These are phyloP conservation scores for Phytophthora sp. DNA, from an alignment of 352 stramenopile species.

Conservation along the genomic window DNA sequence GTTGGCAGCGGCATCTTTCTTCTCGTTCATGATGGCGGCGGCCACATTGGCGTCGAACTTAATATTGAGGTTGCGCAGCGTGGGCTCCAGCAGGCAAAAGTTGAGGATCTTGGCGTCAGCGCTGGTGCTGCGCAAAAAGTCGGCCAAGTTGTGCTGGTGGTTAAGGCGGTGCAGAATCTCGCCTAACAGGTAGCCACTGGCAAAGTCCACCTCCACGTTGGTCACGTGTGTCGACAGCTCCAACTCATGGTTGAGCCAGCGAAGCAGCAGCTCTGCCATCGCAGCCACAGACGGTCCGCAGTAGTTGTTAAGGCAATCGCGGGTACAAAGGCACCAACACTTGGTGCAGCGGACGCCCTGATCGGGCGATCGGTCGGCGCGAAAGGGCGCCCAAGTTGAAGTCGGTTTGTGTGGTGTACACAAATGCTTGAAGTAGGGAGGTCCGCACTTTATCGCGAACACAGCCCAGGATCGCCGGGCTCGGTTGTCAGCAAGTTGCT, in stretches of 20 bases:
- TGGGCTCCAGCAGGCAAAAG: slow-evolving; percentile 88
- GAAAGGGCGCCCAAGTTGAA: slow-evolving; percentile 21
- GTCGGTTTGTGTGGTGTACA: slow-evolving; percentile 14
- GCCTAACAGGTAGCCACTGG: slow-evolving; percentile 86
- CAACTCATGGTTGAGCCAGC: slow-evolving; percentile 87
- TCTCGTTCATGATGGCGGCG: slow-evolving; percentile 83
- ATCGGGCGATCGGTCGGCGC: not conserved
- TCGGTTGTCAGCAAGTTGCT: no score
- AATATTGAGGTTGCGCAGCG: slow-evolving; percentile 72
- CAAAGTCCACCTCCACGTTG: slow-evolving; percentile 77
- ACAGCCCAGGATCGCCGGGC: no score
- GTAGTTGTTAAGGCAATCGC: no score
- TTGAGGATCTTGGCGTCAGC: slow-evolving; percentile 89
- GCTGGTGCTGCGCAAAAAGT: slow-evolving; percentile 77
- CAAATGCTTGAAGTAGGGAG: not conserved
- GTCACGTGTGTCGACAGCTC: slow-evolving; percentile 68
- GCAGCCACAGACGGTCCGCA: not conserved
- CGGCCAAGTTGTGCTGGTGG: slow-evolving; percentile 87
- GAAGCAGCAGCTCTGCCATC: slow-evolving; percentile 80
- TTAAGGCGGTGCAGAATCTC: slow-evolving; percentile 89
- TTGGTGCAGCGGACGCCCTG: not conserved
- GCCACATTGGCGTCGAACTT: slow-evolving; percentile 81
- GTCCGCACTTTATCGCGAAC: no score
- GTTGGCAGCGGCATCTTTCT: slow-evolving; percentile 60
- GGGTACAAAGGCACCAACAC: no score